phyloP scores from a whole-genome alignment of 2,329 filamentous ascomycete species.

The Penicillium sp. region DNA sequence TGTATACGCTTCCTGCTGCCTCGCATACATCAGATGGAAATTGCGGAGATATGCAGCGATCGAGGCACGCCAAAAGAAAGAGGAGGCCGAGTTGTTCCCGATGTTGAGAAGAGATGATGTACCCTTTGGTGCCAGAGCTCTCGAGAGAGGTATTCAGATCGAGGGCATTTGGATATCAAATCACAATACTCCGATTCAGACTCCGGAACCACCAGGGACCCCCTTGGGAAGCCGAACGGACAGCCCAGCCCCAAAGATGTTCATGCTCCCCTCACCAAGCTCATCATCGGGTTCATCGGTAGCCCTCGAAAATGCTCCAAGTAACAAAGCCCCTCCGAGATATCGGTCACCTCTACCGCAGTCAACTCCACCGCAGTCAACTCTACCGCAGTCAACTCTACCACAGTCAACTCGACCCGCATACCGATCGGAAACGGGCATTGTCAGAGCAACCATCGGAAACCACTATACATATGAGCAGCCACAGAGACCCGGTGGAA shows the following conservation, averaged over 20 bases:
- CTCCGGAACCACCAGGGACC: slow-evolving; percentile 26
- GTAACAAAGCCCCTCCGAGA: neutral
- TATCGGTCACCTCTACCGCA: slow-evolving; percentile 3
- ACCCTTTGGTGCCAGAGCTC: slow-evolving; percentile 83
- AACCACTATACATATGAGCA: slow-evolving; percentile 13
- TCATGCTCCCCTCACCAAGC: neutral
- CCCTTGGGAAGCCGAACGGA: slow-evolving; percentile 24
- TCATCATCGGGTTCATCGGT: neutral
- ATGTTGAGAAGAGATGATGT: slow-evolving; percentile 64
- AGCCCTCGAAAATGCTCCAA: neutral
- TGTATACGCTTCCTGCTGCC: slow-evolving; percentile 67
- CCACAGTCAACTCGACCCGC: slow-evolving; percentile 5
- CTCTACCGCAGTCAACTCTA: slow-evolving; percentile 7
- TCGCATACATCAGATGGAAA: slow-evolving; percentile 60
- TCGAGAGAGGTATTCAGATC: slow-evolving; percentile 80
- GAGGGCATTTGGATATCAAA: slow-evolving; percentile 81
- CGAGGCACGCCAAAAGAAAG: slow-evolving; percentile 67
- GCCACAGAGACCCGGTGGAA: neutral
- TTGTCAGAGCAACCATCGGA: slow-evolving; percentile 9
- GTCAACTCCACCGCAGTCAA: slow-evolving; percentile 1
- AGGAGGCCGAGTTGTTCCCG: slow-evolving; percentile 57
- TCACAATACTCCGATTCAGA: slow-evolving; percentile 42
- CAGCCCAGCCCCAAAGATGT: slow-evolving; percentile 5
- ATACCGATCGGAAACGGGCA: slow-evolving; percentile 5
- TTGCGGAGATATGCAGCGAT: slow-evolving; percentile 66